Evolutionary conservation across 768 basidiomycete genomes (phyloP), one percentile per base, ranked within the genome.

Genomic region (Mycena filopes): DNA sequence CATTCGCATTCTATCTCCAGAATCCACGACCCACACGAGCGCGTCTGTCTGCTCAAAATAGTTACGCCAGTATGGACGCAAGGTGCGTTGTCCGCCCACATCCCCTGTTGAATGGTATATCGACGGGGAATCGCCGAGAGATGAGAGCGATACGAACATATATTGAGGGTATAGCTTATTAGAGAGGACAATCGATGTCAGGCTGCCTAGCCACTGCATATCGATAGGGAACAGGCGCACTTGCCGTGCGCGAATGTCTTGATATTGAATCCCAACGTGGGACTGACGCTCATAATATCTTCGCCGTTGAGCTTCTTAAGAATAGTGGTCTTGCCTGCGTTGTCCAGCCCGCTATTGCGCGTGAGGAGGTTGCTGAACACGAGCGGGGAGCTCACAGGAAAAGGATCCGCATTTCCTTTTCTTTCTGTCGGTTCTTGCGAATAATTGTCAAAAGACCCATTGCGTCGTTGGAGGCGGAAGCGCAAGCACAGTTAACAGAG

Each of bases 1-100:
- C 86, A 98, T 94, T 66, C 98, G 87, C 81, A 95, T 84, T 43
- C 93, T 86, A 79, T 99, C 97, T 40, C 92, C 87, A 0, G 96
- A 97, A 81, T 99, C 98, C 43, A 99, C 96, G 20, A 99, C 97
- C 98, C 98, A 99, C 36, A 99, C 95, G 46, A 99, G 83, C 9
- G 93, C 97, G 78, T 99, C 98, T 12, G 98, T 99, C 78, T 96
- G 94, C 78, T 99, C 98, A 71, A 99, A 99, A 80, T 99, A 99
- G 77, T 99, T 99, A 26, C 95, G 84, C 98, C 98, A 99, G 77
- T 99, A 99, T 9, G 98, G 97, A 31, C 98, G 87, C 55, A 99
- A 88, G 0, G 95, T 96, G 61, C 91, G 89, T 77, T 99, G 98
- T 25, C 98, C 97, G 38, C 98, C 98, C 38, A 99, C 95, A 76